Conservation (phyloP, 371 early-diverging fungal genomes). For the Batkoa obscura region DNA sequence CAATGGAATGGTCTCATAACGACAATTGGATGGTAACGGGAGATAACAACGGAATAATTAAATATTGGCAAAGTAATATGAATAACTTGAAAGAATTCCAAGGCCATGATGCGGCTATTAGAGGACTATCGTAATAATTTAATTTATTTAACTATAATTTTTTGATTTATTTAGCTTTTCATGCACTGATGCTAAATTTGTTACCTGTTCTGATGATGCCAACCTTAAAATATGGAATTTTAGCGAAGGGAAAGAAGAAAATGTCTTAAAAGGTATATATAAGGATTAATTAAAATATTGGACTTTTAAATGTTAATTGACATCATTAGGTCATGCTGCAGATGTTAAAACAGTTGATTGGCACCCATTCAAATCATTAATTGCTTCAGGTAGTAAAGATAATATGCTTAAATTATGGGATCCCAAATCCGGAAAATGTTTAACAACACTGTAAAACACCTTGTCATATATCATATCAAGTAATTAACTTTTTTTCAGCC, state of each 20-base stretch:
- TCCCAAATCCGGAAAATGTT: slow-evolving; percentile 74
- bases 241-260: slow-evolving; percentile 73
- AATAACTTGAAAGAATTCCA: slow-evolving; percentile 88
- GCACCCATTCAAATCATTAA: slow-evolving; percentile 90
- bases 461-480: background rate
- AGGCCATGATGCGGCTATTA: slow-evolving; percentile 86
- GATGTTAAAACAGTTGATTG: slow-evolving; percentile 98
- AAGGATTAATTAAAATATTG: no score
- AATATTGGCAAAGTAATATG: slow-evolving; percentile 99
- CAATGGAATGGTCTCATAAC: slow-evolving; percentile 97
- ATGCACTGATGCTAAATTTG: slow-evolving; percentile 87
- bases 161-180: slow-evolving; percentile 34
- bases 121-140: slow-evolving; percentile 55
- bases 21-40: slow-evolving; percentile 94
- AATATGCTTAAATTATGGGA: slow-evolving; percentile 98
- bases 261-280: slow-evolving; percentile 27
- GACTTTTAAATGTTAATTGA: background rate
- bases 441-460: slow-evolving; percentile 67
- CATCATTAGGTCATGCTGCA: slow-evolving; percentile 88
- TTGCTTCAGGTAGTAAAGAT: slow-evolving; percentile 98
- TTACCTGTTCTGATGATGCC: slow-evolving; percentile 95
- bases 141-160: no score
- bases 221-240: slow-evolving; percentile 96
- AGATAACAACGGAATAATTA: slow-evolving; percentile 91
- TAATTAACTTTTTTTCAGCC: slow-evolving; percentile 23